These are phyloP conservation scores for Secale cereale DNA, from an alignment of 176 grass and related monocot species.

Conservation along the genomic window DNA sequence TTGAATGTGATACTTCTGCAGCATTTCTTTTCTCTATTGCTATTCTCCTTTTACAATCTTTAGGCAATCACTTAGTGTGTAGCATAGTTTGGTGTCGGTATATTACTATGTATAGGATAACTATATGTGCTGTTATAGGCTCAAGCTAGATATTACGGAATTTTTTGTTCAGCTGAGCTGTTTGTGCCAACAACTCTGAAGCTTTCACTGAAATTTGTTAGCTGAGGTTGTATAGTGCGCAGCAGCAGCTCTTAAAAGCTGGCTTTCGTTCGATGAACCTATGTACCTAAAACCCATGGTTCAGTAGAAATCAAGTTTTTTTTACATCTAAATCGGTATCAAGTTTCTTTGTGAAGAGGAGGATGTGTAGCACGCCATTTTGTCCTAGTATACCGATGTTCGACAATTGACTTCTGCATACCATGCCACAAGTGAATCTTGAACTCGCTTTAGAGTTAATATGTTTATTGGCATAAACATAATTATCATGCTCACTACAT, in stretches of 20 bases:
- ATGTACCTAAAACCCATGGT: neutral
- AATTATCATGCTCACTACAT: neutral
- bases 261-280: slow-evolving; percentile 13
- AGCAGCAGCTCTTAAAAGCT: neutral
- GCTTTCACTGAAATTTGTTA: neutral
- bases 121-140: neutral
- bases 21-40: neutral
- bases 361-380: neutral
- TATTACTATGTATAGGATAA: neutral
- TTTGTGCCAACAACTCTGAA: neutral
- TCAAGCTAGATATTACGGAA: neutral
- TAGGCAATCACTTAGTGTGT: neutral
- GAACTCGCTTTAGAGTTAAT: neutral
- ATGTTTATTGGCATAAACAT: neutral
- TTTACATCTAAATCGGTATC: no score
- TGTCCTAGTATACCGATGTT: neutral
- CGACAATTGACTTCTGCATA: slow-evolving; percentile 5
- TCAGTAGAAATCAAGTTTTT: neutral
- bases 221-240: slow-evolving; percentile 1
- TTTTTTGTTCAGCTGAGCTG: neutral
- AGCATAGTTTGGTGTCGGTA: slow-evolving; percentile 1
- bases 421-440: neutral
- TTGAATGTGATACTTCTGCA: neutral
- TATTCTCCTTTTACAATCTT: neutral
- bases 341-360: neutral